Percentiles rank a stretch among this genome's conserved stretches.
phyloP scores from a whole-genome alignment of 2,329 filamentous ascomycete genomes.

The Ascochyta viciae-villosae region DNA sequence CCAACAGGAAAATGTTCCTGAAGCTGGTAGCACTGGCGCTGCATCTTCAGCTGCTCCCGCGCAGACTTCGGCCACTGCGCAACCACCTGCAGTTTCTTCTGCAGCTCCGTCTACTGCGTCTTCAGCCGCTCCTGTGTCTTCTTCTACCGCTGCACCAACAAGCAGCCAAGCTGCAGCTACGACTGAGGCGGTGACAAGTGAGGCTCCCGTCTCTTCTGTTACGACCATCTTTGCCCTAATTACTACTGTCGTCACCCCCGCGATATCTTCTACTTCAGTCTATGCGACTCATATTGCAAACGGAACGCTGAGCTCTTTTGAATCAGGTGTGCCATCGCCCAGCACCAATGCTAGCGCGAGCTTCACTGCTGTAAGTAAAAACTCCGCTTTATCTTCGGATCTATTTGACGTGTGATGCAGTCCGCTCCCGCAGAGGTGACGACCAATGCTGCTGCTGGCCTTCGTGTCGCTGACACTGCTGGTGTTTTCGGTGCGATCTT shows the following conservation, averaged over 20 bases:
- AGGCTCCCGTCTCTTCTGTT: slow-evolving; percentile 11
- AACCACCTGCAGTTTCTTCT: background rate
- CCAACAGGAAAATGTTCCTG: slow-evolving; percentile 27
- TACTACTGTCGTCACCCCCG: background rate
- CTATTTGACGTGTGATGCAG: slow-evolving; percentile 6
- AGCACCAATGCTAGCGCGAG: slow-evolving; percentile 23
- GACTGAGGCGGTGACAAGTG: slow-evolving; percentile 1
- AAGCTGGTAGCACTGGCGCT: slow-evolving; percentile 17
- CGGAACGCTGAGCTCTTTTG: slow-evolving; percentile 11
- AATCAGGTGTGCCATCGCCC: slow-evolving; percentile 9
- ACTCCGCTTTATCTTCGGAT: background rate
- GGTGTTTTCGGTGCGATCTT: slow-evolving; percentile 28
- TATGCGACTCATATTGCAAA: background rate
- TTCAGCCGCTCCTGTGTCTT: slow-evolving; percentile 6
- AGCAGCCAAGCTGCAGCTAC: background rate
- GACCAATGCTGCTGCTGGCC: slow-evolving; percentile 22
- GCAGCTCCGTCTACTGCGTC: background rate
- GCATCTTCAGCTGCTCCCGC: slow-evolving; percentile 14
- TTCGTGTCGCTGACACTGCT: slow-evolving; percentile 8
- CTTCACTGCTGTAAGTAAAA: slow-evolving; percentile 22
- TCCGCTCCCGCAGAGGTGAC: slow-evolving; percentile 24
- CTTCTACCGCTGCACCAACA: background rate
- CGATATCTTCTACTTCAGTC: background rate
- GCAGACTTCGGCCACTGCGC: slow-evolving; percentile 14
- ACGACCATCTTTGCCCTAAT: background rate